Percentiles rank a stretch among this genome's conserved stretches.
These are phyloP conservation scores for Haplosporangium sp. DNA, from an alignment of 371 early-diverging fungal genomes.

Conservation along the genomic window DNA sequence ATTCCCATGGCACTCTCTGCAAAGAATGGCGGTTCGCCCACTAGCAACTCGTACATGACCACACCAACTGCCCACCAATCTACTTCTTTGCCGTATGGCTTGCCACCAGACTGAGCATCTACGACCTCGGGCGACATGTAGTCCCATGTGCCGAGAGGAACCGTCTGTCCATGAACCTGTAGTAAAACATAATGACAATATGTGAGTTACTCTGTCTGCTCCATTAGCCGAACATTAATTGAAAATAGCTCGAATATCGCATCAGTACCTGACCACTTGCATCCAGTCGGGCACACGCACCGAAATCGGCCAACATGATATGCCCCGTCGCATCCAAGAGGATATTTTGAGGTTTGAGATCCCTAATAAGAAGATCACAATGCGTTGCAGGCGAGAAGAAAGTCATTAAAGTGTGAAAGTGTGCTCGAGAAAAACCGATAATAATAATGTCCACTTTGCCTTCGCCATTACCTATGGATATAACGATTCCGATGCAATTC, in stretches of 20 bases:
- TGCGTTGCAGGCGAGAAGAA: not conserved
- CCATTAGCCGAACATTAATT: too few relatives aligned
- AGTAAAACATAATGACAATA: conserved; percentile 4
- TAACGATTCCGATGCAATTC: conserved; percentile 94
- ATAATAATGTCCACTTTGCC: too few relatives aligned
- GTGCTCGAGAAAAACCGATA: too few relatives aligned
- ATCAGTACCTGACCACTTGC: conserved; percentile 39
- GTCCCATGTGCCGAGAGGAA: conserved; percentile 94
- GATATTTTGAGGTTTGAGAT: conserved; percentile 87
- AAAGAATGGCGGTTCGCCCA: conserved; percentile 96
- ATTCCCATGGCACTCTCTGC: conserved; percentile 83
- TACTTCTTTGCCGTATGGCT: conserved; percentile 89
- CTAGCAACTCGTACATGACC: conserved; percentile 97
- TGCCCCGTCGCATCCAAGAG: conserved; percentile 80
- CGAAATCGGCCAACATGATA: conserved; percentile 94
- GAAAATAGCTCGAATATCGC: not conserved
- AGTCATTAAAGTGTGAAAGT: not conserved
- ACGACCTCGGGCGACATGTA: conserved; percentile 97
- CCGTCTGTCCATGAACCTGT: conserved; percentile 62
- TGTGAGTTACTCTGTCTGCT: too few relatives aligned
- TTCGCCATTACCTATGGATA: conserved; percentile 81
- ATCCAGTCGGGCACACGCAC: conserved; percentile 65
- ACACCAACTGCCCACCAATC: conserved; percentile 99
- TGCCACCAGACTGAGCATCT: conserved; percentile 66
- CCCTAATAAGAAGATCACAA: conserved; percentile 40